Base-by-base conservation (phyloP, 768 basidiomycete species). In the Sporobolomyces pararoseus region DNA sequence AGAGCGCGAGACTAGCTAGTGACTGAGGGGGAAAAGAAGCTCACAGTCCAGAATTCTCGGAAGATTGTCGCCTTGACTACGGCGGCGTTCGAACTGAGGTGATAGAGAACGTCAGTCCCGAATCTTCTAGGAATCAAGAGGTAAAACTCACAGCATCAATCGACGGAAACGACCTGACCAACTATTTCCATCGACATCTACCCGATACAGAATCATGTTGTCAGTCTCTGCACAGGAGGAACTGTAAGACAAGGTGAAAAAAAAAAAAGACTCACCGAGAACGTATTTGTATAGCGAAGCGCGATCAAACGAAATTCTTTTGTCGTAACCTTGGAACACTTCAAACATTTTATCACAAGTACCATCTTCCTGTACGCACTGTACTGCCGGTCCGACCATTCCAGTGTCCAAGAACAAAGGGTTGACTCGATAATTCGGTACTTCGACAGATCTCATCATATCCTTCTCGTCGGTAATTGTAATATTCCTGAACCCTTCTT, bases 351-450 rank as follows among this genome's bases (percentile, higher is more conserved):
- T 60, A 31, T 73, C 74, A 63, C 74, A 76, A 39, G 74, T 75
- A 4, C 76, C 74, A 50, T 75, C 74, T 68, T 75, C 74, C 63
- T 71, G 23, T 16, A 75, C 64, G 63, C 76, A 77, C 72, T 77
- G 76, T 4, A 77, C 76, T 0, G 76, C 54, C 2, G 76, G 76
- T 1, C 76, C 76, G 34, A 77, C 75, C 71, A 77, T 76, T 34
- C 76, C 76, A 10, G 73, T 72, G 55, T 77, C 75, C 50, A 77
- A 66, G 70, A 77, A 76, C 21, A 72, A 62, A 25, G 75, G 73
- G 68, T 77, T 77, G 29, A 76, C 54, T 19, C 72, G 71, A 50
- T 71, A 76, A 55, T 77, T 77, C 37, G 75, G 73, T 19, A 73
- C 64, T 53, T 73, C 65, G 57, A 70, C 62, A 27, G 61, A 6